Percentiles rank a stretch among this genome's conserved stretches.
Evolutionary conservation across 2,329 filamentous ascomycete genomes (phyloP).

Genomic region (Seiridium unicorne): DNA sequence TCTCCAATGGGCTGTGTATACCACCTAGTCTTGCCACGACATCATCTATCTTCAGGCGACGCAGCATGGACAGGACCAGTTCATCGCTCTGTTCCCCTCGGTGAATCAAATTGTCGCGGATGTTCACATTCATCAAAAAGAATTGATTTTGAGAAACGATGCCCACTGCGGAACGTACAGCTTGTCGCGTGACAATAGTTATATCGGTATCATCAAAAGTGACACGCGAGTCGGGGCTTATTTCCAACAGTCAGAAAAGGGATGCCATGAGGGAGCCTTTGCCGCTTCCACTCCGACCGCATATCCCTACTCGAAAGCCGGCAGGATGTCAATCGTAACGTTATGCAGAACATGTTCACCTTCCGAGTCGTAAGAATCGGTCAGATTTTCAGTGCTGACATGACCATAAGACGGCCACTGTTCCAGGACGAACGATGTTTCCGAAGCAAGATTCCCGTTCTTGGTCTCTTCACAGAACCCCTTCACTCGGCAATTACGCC

Average conservation of each 20-base stretch:
- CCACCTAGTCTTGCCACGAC: background rate
- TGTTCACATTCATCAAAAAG: constrained; percentile 11
- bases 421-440: background rate
- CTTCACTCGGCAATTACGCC: constrained; percentile 10
- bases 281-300: constrained; percentile 1
- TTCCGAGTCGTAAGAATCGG: background rate
- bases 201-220: constrained; percentile 12
- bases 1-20: background rate
- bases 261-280: background rate
- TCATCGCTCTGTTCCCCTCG: background rate
- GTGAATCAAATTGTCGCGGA: constrained; percentile 12
- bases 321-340: constrained; percentile 6
- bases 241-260: background rate
- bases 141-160: constrained; percentile 15
- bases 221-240: background rate
- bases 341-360: constrained; percentile 3
- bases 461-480: background rate
- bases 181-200: background rate
- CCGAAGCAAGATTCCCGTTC: background rate
- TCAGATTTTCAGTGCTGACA: background rate
- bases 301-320: background rate
- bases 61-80: background rate
- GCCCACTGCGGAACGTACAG: constrained; percentile 10
- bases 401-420: background rate
- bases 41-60: constrained; percentile 1